These are phyloP conservation scores for Porcisia hertigi DNA, from an alignment of 208 protist species.

Conservation along the genomic window DNA sequence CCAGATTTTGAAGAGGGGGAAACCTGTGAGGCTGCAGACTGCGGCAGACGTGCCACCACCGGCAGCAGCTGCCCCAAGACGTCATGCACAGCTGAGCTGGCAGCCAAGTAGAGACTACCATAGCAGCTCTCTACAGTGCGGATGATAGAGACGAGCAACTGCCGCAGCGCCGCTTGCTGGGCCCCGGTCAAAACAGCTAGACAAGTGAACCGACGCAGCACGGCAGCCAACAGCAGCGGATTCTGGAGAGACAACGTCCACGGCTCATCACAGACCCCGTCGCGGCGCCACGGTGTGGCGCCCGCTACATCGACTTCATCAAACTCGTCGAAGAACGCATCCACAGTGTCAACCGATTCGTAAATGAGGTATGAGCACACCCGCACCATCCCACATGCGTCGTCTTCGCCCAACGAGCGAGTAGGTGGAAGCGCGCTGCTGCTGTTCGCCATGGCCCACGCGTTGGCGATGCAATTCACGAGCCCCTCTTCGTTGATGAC, in stretches of 20 bases:
- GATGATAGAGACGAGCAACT: conserved; percentile 24
- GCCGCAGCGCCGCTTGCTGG: conserved; percentile 21
- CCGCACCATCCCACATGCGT: conserved; percentile 23
- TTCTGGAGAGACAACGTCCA: conserved; percentile 52
- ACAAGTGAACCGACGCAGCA: conserved; percentile 32
- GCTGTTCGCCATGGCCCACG: conserved; percentile 39
- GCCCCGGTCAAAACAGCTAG: conserved; percentile 1
- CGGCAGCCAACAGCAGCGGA: conserved; percentile 38
- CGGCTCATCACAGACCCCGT: background rate
- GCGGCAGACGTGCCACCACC: conserved; percentile 17
- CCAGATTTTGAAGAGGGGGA: background rate
- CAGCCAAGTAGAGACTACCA: conserved; percentile 50
- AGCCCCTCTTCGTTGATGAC: conserved; percentile 34
- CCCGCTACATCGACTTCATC: background rate
- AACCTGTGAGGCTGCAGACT: background rate
- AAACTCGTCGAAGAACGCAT: conserved; percentile 17
- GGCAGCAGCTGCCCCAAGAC: conserved; percentile 54
- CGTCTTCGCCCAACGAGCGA: conserved; percentile 8
- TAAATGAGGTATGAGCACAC: conserved; percentile 33
- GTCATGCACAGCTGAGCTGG: conserved; percentile 62
- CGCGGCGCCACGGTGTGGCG: background rate
- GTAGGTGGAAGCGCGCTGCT: conserved; percentile 25
- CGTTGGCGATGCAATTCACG: conserved; percentile 45
- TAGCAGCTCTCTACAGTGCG: conserved; percentile 30
- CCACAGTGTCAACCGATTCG: conserved; percentile 33